Conservation (phyloP, 108 stramenopile species). For the Skeletonema costatum region DNA sequence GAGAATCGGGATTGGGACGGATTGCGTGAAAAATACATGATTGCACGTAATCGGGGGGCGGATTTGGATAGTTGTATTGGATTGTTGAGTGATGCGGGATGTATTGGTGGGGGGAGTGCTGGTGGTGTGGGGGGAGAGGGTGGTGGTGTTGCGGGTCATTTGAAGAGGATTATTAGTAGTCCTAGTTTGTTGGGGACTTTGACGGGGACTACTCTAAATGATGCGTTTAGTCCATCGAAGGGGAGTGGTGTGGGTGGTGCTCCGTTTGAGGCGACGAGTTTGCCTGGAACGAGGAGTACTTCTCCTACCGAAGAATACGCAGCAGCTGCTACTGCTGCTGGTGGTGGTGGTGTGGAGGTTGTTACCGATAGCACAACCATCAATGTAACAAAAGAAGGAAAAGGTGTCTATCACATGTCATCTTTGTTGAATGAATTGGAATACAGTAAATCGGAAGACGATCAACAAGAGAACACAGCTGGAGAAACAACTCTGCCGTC, state of each 20-base stretch:
- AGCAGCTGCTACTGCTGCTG: no score
- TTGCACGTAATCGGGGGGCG: constrained; percentile 32
- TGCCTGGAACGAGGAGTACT: constrained; percentile 22
- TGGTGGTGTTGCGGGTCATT: constrained; percentile 56
- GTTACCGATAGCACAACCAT: constrained; percentile 26
- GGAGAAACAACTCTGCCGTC: background rate
- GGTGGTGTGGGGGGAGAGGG: background rate
- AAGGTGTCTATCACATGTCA: constrained; percentile 4
- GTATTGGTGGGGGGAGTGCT: constrained; percentile 50
- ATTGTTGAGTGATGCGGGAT: constrained; percentile 41
- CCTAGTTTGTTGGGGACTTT: constrained; percentile 19
- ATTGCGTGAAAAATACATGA: constrained; percentile 12
- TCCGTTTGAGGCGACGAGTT: constrained; percentile 12
- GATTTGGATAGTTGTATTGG: constrained; percentile 46
- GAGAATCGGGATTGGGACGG: constrained; percentile 71
- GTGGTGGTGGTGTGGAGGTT: constrained; percentile 16
- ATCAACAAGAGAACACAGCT: background rate
- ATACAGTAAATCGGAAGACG: constrained; percentile 8
- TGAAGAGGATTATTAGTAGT: constrained; percentile 49
- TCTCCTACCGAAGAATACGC: background rate
- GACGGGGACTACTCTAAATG: background rate
- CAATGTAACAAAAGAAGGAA: background rate
- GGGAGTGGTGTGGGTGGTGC: background rate
- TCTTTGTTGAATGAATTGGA: background rate
- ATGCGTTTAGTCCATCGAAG: constrained; percentile 18